These are phyloP conservation scores for Phanerochaete carnosa DNA, from an alignment of 768 basidiomycete genomes.

Conservation along the genomic window DNA sequence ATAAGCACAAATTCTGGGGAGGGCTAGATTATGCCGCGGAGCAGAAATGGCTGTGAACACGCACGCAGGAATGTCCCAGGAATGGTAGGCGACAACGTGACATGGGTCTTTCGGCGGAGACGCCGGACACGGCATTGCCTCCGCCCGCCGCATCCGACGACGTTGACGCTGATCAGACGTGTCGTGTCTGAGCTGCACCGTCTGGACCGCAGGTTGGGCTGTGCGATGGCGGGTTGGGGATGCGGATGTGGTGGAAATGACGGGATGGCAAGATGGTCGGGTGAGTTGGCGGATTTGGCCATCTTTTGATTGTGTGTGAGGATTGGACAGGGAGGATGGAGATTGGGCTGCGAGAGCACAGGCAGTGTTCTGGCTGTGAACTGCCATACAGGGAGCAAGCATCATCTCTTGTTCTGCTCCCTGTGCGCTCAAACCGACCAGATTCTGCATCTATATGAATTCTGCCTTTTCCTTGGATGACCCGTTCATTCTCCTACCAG, in stretches of 20 bases:
- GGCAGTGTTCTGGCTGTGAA: not conserved
- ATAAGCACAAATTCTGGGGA: conserved; percentile 7
- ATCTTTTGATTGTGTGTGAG: conserved; percentile 14
- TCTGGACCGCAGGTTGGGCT: not conserved
- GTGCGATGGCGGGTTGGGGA: conserved; percentile 7
- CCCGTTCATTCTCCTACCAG: conserved; percentile 17
- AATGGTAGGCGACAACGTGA: conserved; percentile 2
- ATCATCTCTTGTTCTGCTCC: not conserved
- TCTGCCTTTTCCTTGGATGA: conserved; percentile 1
- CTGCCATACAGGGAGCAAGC: not conserved
- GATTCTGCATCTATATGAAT: conserved; percentile 15
- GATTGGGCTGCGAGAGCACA: conserved; percentile 14
- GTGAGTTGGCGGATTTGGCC: not conserved
- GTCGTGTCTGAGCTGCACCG: not conserved
- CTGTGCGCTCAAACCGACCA: not conserved
- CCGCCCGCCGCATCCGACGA: not conserved
- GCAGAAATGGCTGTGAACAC: conserved; percentile 2
- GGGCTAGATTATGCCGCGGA: conserved; percentile 16
- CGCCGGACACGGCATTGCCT: not conserved
- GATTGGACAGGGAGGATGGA: conserved; percentile 17
- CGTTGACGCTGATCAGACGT: not conserved
- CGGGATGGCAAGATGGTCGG: not conserved
- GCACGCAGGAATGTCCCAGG: not conserved
- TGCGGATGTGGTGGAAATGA: not conserved
- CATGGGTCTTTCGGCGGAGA: not conserved